Evolutionary conservation across 176 grass and related monocot species (phyloP), one percentile per base, ranked within the genome.

Genomic region (Leersia perrieri): DNA sequence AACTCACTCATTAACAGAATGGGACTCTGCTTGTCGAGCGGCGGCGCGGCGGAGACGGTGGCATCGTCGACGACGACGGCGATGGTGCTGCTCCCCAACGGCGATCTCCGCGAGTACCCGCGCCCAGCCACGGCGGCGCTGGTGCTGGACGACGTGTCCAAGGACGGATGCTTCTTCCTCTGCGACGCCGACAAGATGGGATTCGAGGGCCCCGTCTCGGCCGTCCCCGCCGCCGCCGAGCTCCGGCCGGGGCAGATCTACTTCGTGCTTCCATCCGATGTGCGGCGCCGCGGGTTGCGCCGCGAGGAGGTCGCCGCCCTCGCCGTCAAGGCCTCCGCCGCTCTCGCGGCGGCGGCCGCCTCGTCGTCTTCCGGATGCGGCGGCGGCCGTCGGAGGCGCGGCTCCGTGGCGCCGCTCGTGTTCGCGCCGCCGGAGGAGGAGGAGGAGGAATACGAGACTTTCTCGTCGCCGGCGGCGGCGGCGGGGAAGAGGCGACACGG

Each of bases 141-240:
- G 11, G 87, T 76, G 7, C 87, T 94, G 3, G 72, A 68, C 11
- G 88, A 84, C 1, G 18, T n/a, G 22, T 0, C 7, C 0, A 70
- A 4, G 23, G 11, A 5, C 5, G 28, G 49, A 1, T 89, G 75
- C 78, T 74, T 92, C 78, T 77, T 94, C 82, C 75, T 97, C 3
- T 97, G 89, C 66, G 89, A 94, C 82, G 77, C 89, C 20, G 91
- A 97, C 81, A 26, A 33, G 29, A 90, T 97, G 91, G 82, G 87
- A 5, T 78, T 85, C 66, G 87, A 92, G 49, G 82, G 76, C 0
- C 23, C 84, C 23, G 81, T 87, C 6, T 2, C 51, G 7, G 87
- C 84, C 0, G 14, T 94, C 0, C 12, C 15, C 7, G 40, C 4
- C 33, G 49, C 22, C 15, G 71, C 86, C 55, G 38, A 70, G 23